phyloP scores from a whole-genome alignment of 1,284 basidiomycete genomes.

The Polyporus tsugae region DNA sequence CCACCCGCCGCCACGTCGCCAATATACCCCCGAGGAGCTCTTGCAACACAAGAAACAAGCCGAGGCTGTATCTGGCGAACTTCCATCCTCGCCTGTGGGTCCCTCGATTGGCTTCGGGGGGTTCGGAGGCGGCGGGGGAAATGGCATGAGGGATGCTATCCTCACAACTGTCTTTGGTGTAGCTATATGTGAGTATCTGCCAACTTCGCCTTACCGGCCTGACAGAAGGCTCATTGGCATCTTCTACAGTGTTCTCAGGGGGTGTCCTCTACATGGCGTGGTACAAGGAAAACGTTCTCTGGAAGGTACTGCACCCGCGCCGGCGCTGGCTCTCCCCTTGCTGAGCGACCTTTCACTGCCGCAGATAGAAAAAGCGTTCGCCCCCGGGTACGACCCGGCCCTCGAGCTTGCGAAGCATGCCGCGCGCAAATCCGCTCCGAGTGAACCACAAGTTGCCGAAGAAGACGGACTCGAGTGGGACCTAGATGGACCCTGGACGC shows the following conservation, averaged over 20 bases:
- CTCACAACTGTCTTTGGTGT: slow-evolving; percentile 31
- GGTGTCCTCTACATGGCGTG: slow-evolving; percentile 77
- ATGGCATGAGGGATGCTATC: slow-evolving; percentile 28
- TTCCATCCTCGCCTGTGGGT: slow-evolving; percentile 31
- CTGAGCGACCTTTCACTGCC: slow-evolving; percentile 9
- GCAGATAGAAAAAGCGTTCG: slow-evolving; percentile 72
- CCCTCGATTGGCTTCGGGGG: slow-evolving; percentile 26
- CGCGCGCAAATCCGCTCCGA: slow-evolving; percentile 35
- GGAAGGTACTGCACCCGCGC: slow-evolving; percentile 58
- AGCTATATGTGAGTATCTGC: slow-evolving; percentile 22
- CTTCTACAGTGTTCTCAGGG: slow-evolving; percentile 65
- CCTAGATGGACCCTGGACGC: slow-evolving; percentile 54
- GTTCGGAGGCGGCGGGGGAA: slow-evolving; percentile 27
- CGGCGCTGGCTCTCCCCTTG: background rate
- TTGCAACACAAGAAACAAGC: slow-evolving; percentile 17
- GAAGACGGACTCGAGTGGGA: slow-evolving; percentile 49
- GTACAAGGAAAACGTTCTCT: slow-evolving; percentile 85
- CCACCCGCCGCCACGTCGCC: slow-evolving; percentile 9
- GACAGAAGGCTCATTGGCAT: background rate
- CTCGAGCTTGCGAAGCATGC: slow-evolving; percentile 71
- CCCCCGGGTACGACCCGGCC: slow-evolving; percentile 77
- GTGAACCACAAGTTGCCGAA: slow-evolving; percentile 16
- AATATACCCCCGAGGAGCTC: slow-evolving; percentile 18
- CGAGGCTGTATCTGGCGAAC: slow-evolving; percentile 28
- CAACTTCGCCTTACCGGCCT: background rate